phyloP scores from a whole-genome alignment of 148 eudicot genomes.

The Nyssa sinensis region DNA sequence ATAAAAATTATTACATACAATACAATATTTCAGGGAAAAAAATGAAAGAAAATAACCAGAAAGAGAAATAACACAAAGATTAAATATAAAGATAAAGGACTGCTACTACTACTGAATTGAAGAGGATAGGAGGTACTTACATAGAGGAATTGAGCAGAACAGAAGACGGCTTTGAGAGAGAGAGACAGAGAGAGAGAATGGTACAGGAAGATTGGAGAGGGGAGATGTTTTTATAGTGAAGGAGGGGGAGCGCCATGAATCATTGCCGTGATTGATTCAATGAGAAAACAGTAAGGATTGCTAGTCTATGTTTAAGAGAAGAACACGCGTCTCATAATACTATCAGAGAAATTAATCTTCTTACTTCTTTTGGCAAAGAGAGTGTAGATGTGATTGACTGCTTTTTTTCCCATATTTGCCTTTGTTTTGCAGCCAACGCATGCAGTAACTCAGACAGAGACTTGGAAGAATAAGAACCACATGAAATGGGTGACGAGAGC shows the following conservation, averaged over 20 bases:
- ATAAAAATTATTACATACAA: too few relatives aligned
- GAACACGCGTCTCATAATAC: constrained; percentile 20
- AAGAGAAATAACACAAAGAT: neutral
- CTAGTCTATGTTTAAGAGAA: neutral
- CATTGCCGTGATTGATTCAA: neutral
- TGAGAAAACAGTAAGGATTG: neutral
- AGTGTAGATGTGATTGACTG: neutral
- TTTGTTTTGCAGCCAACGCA: too few relatives aligned
- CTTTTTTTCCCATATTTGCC: neutral
- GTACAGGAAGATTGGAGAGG: neutral
- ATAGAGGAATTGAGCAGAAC: neutral
- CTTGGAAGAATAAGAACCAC: neutral
- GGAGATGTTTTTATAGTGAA: constrained; percentile 2
- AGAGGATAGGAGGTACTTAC: neutral
- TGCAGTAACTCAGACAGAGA: neutral
- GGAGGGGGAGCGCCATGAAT: neutral
- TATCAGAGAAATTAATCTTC: constrained; percentile 5
- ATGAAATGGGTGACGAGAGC: neutral
- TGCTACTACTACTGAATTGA: too few relatives aligned
- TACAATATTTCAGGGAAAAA: too few relatives aligned
- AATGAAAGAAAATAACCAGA: too few relatives aligned
- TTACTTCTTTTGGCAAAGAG: neutral
- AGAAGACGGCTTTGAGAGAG: neutral
- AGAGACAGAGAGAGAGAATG: neutral
- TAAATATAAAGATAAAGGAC: too few relatives aligned